Evolutionary conservation across 306 rosid species (phyloP).

Genomic region (Quercus engelmannii): DNA sequence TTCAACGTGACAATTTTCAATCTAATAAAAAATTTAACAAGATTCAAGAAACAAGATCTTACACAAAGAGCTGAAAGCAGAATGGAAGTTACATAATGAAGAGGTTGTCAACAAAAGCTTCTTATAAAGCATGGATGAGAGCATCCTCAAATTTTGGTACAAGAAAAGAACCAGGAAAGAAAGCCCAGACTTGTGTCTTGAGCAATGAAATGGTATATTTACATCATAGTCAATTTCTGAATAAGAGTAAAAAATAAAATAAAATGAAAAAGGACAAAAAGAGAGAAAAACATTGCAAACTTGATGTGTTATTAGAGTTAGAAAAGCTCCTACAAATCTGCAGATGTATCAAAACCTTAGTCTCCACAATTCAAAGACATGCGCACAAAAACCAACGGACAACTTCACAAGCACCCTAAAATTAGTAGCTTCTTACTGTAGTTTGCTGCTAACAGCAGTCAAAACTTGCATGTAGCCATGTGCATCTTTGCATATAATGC

Average conservation of each 20-base stretch:
- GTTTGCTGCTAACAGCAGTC: conserved; percentile 43
- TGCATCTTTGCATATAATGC: conserved; percentile 53
- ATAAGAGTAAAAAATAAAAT: not conserved
- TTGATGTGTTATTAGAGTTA: conserved; percentile 52
- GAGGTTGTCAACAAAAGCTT: conserved; percentile 4
- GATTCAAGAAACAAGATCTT: conserved; percentile 3
- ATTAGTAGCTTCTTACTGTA: conserved; percentile 50
- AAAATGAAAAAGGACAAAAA: conserved; percentile 12
- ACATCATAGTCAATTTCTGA: conserved; percentile 58
- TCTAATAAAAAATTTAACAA: not conserved
- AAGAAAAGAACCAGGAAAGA: conserved; percentile 44
- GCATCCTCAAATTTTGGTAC: conserved; percentile 24
- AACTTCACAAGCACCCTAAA: conserved; percentile 44
- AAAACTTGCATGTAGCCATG: conserved; percentile 45
- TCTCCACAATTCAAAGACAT: conserved; percentile 28
- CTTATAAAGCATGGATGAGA: conserved; percentile 4
- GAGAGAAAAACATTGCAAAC: conserved; percentile 27
- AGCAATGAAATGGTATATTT: conserved; percentile 66
- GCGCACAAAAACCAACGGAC: conserved; percentile 42
- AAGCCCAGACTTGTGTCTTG: conserved; percentile 60
- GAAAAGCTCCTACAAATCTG: conserved; percentile 53
- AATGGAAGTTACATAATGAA: not conserved
- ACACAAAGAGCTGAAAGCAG: not conserved
- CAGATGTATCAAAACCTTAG: conserved; percentile 57
- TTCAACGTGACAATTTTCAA: not conserved